Evolutionary conservation across 805 yeast species (phyloP).

Genomic region (Nakazawaea ernobii): DNA sequence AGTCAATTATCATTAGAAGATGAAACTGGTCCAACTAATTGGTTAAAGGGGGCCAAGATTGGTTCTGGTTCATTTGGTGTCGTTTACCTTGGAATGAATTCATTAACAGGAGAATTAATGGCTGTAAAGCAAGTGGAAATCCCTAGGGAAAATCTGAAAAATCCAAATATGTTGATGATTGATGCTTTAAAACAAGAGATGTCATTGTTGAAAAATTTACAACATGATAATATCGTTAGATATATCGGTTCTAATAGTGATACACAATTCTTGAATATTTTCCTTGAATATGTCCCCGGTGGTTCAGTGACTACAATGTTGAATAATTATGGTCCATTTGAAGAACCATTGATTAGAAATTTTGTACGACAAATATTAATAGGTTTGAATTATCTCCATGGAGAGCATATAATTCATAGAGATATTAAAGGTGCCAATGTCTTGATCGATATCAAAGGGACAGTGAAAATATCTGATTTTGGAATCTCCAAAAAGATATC

Average conservation of each 20-base stretch:
- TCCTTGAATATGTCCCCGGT: slow-evolving; percentile 45
- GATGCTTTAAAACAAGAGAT: slow-evolving; percentile 83
- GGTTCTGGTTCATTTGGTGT: slow-evolving; percentile 96
- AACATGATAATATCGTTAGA: slow-evolving; percentile 89
- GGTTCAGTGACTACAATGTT: slow-evolving; percentile 49
- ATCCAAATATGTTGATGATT: slow-evolving; percentile 41
- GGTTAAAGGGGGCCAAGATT: slow-evolving; percentile 90
- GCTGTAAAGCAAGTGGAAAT: slow-evolving; percentile 93
- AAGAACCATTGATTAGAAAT: slow-evolving; percentile 52
- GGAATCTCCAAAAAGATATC: slow-evolving; percentile 56
- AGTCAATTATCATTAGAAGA: slow-evolving; percentile 28
- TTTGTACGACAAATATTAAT: slow-evolving; percentile 49
- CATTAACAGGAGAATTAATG: slow-evolving; percentile 90
- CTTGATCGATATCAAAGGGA: slow-evolving; percentile 51
- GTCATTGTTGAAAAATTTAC: slow-evolving; percentile 65
- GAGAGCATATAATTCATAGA: slow-evolving; percentile 53
- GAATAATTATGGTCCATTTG: slow-evolving; percentile 54
- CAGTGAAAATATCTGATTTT: slow-evolving; percentile 60
- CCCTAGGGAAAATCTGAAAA: slow-evolving; percentile 31
- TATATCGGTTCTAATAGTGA: slow-evolving; percentile 86
- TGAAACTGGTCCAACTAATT: slow-evolving; percentile 60
- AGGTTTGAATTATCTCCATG: slow-evolving; percentile 52
- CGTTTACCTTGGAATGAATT: slow-evolving; percentile 88
- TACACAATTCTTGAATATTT: slow-evolving; percentile 67
- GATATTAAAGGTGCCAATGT: slow-evolving; percentile 65